These are phyloP conservation scores for Aureobasidium zeae DNA, from an alignment of 2,329 filamentous ascomycete species.

Conservation along the genomic window DNA sequence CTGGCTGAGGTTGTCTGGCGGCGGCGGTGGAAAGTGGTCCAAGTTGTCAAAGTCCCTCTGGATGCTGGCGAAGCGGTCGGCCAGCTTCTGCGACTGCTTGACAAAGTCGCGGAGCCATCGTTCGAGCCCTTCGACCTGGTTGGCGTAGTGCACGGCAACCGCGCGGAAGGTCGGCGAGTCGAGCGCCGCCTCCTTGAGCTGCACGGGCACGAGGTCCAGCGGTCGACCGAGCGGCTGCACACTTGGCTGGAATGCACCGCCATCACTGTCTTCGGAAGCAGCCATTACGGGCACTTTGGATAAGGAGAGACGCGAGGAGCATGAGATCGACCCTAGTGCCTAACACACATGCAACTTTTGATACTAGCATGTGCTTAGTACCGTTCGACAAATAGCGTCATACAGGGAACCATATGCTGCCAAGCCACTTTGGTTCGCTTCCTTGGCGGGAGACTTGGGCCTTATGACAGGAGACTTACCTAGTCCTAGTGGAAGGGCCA, in stretches of 20 bases:
- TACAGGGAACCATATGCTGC: too few species aligned
- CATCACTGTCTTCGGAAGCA: conserved; percentile 3
- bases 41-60: conserved; percentile 59
- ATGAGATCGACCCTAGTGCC: too few species aligned
- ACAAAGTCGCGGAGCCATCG: conserved; percentile 76
- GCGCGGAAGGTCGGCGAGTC: conserved; percentile 95
- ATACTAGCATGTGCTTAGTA: too few species aligned
- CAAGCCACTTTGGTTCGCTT: too few species aligned
- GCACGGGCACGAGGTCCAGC: conserved; percentile 54
- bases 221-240: conserved; percentile 34
- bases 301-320: not conserved
- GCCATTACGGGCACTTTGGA: not conserved
- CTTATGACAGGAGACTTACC: too few species aligned
- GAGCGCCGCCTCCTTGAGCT: conserved; percentile 86
- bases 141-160: conserved; percentile 73
- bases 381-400: too few species aligned
- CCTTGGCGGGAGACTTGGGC: too few species aligned
- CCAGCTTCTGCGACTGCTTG: conserved; percentile 52
- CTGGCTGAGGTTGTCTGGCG: conserved; percentile 65
- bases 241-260: conserved; percentile 19
- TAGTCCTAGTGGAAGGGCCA: too few species aligned
- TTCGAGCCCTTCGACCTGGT: conserved; percentile 85
- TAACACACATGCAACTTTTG: too few species aligned
- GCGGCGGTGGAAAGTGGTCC: conserved; percentile 68
- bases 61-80: conserved; percentile 55